phyloP scores from a whole-genome alignment of 1,139 yeast species.

The Saccharomyces hybrid region DNA sequence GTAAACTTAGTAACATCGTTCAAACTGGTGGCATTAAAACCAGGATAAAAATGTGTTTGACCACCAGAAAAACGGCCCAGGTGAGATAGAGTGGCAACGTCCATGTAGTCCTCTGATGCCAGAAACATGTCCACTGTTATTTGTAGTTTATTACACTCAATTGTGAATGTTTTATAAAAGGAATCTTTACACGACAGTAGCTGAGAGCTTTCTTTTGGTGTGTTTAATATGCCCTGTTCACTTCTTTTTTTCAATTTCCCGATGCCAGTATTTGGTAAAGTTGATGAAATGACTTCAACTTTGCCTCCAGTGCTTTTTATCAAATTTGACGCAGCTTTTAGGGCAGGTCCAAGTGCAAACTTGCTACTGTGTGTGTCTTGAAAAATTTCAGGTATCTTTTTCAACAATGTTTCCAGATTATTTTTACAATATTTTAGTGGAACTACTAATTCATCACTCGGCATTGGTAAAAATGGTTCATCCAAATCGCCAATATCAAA shows the following conservation, averaged over 20 bases:
- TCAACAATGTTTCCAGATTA: conserved; percentile 67
- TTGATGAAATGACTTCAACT: conserved; percentile 67
- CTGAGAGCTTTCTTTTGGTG: conserved; percentile 71
- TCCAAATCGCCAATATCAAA: conserved; percentile 85
- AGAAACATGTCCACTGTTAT: conserved; percentile 87
- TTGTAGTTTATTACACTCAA: conserved; percentile 85
- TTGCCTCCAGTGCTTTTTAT: conserved; percentile 83
- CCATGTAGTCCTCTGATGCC: conserved; percentile 78
- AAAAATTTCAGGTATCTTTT: conserved; percentile 64
- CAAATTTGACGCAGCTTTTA: conserved; percentile 78
- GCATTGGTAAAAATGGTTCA: conserved; percentile 86
- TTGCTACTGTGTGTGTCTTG: conserved; percentile 49
- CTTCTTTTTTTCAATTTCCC: conserved; percentile 79
- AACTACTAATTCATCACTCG: conserved; percentile 65
- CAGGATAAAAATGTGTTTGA: conserved; percentile 93
- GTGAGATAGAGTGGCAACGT: conserved; percentile 83
- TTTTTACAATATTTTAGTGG: conserved; percentile 63
- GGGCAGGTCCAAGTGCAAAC: conserved; percentile 88
- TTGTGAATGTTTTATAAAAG: conserved; percentile 88
- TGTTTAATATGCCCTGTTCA: conserved; percentile 74
- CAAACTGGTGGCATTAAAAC: conserved; percentile 75
- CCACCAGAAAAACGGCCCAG: conserved; percentile 94
- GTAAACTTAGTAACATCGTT: conserved; percentile 85
- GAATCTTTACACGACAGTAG: conserved; percentile 68
- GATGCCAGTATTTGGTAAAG: conserved; percentile 76